These are phyloP conservation scores for Lipomyces japonicus DNA, from an alignment of 805 yeast genomes.

Conservation along the genomic window DNA sequence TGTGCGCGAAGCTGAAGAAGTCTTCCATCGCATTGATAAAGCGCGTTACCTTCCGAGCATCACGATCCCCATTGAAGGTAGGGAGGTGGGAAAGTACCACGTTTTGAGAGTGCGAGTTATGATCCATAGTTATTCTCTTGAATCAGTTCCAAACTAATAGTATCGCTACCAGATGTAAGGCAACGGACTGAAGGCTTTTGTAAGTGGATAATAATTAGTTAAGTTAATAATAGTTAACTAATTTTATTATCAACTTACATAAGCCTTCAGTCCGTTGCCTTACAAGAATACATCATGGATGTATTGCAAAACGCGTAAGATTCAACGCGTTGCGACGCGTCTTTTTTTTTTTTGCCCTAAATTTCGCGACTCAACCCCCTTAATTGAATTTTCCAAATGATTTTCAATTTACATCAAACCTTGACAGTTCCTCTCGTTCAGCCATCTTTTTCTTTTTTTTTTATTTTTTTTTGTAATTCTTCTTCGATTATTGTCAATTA, in stretches of 20 bases:
- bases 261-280: no score
- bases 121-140: neutral
- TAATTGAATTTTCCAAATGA: neutral
- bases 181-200: no score
- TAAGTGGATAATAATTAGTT: no score
- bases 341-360: neutral
- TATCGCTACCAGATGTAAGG: neutral
- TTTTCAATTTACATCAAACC: neutral
- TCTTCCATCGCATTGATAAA: neutral
- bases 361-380: neutral
- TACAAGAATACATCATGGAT: no score
- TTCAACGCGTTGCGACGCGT: no score
- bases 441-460: neutral
- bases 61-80: neutral
- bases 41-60: neutral
- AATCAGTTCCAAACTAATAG: neutral
- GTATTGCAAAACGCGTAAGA: no score
- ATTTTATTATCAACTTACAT: no score
- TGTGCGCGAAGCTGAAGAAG: neutral
- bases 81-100: neutral
- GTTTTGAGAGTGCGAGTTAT: neutral
- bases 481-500: slow-evolving; percentile 1
- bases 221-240: no score
- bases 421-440: neutral
- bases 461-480: neutral